Evolutionary conservation across 2,329 filamentous ascomycete genomes (phyloP), one percentile per base, ranked within the genome.

Genomic region (Aspergillus pseudoglaucus): DNA sequence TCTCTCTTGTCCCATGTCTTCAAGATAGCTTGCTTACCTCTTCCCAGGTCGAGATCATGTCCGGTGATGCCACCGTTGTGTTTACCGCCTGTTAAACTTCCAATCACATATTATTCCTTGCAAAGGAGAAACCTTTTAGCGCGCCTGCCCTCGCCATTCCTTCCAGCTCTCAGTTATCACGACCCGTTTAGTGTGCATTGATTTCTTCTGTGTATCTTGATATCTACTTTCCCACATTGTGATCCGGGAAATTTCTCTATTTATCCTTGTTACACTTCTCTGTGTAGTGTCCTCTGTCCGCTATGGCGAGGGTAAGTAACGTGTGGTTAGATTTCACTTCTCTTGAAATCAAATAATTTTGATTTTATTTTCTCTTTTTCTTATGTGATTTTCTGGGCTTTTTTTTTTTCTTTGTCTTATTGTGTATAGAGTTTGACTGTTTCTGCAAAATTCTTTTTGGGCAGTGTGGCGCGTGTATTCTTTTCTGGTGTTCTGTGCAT

Each of bases 41-140:
- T 60, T 22, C 37, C 32, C 45, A 79, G 76, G 74, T 77, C 47
- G 65, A 74, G 50, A 64, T 78, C 48, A 62, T 68, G 50, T 73
- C 72, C 23, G 77, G 77, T 51, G 71, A 69, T 25, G 77, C 75
- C 46, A 73, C 68, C 51, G 77, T 74, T 60, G 71, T 76, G 55
- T 70, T 74, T 56, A 70, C 20, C 37, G n/a, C 14, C 6, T 35
- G 33, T n/a, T 35, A n/a, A 35, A 17, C 33, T 17, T 35, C 17
- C 9, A 20, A 15, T 3, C 37, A 7, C 17, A 39, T 8, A 6
- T 18, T 18, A 18, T 12, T 39, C 37, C 37, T 39, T 39, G 15
- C 10, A 18, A 17, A 32, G 37, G 44, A 46, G 51, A 46, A 39
- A 18, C 12, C 15, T 44, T 48, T 50, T 38, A 56, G 25, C 49